Percentiles rank a stretch among this genome's conserved stretches.
Conservation (phyloP, 345 rosid species). For the Murraya paniculata region DNA sequence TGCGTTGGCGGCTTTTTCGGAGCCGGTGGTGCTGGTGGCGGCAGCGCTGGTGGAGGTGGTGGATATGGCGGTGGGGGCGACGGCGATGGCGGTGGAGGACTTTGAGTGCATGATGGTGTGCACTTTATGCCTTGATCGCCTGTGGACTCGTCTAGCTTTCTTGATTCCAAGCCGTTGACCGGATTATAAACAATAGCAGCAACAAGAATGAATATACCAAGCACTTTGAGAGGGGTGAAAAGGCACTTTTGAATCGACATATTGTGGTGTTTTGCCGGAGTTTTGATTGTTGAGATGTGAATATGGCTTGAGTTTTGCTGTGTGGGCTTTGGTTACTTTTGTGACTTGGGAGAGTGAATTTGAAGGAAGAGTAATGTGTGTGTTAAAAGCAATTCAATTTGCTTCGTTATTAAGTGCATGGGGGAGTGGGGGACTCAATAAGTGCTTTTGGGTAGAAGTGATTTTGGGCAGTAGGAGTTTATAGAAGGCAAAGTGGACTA, state of each 20-base stretch:
- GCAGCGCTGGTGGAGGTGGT: conserved; percentile 31
- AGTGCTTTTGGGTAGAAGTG: not conserved
- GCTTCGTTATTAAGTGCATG: conserved; percentile 32
- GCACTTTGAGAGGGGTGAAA: not conserved
- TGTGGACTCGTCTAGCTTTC: conserved; percentile 30
- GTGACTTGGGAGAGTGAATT: not conserved
- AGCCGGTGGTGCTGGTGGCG: conserved; percentile 24
- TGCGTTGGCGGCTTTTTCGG: conserved; percentile 43
- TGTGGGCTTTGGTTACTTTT: not conserved
- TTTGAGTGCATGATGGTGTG: conserved; percentile 28
- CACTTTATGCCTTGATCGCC: conserved; percentile 35
- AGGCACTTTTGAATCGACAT: conserved; percentile 2
- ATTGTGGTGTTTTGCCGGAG: not conserved
- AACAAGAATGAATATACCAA: conserved; percentile 3
- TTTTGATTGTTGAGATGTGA: not conserved
- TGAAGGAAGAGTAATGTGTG: not conserved
- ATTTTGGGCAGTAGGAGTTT: not conserved
- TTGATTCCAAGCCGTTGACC: conserved; percentile 17
- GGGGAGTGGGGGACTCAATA: conserved; percentile 2
- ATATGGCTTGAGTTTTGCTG: not conserved
- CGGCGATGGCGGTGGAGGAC: conserved; percentile 38
- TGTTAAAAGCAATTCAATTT: not conserved
- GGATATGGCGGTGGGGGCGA: conserved; percentile 29
- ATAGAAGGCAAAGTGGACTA: conserved; percentile 16
- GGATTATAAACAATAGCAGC: not conserved